These are phyloP conservation scores for Tillandsia fasciculata DNA, from an alignment of 176 grass and related monocot species.

Conservation along the genomic window DNA sequence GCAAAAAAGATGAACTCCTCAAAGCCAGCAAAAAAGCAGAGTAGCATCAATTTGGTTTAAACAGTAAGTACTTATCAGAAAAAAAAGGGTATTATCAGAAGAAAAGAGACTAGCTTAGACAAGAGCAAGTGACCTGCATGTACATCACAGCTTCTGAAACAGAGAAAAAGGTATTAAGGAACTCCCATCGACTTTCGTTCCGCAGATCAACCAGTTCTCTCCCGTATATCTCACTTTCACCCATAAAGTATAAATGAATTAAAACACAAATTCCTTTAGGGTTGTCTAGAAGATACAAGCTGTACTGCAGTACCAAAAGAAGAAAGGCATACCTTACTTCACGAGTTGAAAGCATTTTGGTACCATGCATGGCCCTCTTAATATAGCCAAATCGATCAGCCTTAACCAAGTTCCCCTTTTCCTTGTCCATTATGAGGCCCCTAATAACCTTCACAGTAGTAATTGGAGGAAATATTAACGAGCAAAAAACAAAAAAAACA, in stretches of 20 bases:
- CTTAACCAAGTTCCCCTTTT: constrained; percentile 96
- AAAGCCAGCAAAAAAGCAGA: too few relatives aligned
- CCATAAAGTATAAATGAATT: constrained; percentile 16
- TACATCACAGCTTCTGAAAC: constrained; percentile 99
- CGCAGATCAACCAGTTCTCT: constrained; percentile 91
- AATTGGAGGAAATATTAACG: not conserved
- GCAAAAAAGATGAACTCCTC: not conserved
- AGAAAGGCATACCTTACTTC: constrained; percentile 59
- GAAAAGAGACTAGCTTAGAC: constrained; percentile 4
- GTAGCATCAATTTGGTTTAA: too few relatives aligned
- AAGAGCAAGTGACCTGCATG: constrained; percentile 65
- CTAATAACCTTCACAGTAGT: constrained; percentile 61
- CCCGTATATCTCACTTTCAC: constrained; percentile 90
- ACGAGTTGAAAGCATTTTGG: constrained; percentile 78
- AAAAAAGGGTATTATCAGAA: constrained; percentile 12
- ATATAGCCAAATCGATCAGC: constrained; percentile 90
- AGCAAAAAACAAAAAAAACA: not conserved
- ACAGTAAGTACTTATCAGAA: constrained; percentile 3
- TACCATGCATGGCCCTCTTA: constrained; percentile 98
- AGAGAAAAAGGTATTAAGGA: constrained; percentile 97
- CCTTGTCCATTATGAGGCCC: constrained; percentile 91
- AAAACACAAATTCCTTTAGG: constrained; percentile 7
- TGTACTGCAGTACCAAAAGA: constrained; percentile 3
- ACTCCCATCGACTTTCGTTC: constrained; percentile 90
- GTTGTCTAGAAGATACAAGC: not conserved